A percentile compares a stretch with the other conserved stretches of the same genome.
These are phyloP conservation scores for Cryptosporidium ryanae DNA, from an alignment of 169 alveolate species.

Conservation along the genomic window DNA sequence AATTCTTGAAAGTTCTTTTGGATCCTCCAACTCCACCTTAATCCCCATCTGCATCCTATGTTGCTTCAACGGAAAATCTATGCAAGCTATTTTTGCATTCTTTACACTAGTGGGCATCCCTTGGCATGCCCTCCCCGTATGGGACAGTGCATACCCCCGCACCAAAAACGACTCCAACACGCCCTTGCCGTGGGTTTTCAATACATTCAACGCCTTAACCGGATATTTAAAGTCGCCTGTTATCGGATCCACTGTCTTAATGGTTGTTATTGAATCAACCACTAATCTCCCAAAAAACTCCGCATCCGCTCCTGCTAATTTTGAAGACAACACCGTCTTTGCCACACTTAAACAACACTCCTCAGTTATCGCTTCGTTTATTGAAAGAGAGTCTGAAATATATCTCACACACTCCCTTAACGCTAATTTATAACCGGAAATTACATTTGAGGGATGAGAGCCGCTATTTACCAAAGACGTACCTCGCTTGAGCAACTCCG, in stretches of 20 bases:
- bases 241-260: slow-evolving; percentile 82
- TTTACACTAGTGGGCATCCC: slow-evolving; percentile 94
- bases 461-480: slow-evolving; percentile 95
- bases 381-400: slow-evolving; percentile 91
- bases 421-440: slow-evolving; percentile 94
- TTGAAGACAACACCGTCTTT: slow-evolving; percentile 94
- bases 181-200: slow-evolving; percentile 96
- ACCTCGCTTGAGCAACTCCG: slow-evolving; percentile 97
- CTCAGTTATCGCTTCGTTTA: slow-evolving; percentile 86
- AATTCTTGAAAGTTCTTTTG: slow-evolving; percentile 95
- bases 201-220: slow-evolving; percentile 92
- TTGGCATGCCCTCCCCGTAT: slow-evolving; percentile 94
- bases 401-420: slow-evolving; percentile 94
- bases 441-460: slow-evolving; percentile 98
- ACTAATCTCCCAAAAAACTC: slow-evolving; percentile 94
- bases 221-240: slow-evolving; percentile 94
- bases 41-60: slow-evolving; percentile 96
- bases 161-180: slow-evolving; percentile 90
- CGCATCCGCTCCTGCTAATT: slow-evolving; percentile 93
- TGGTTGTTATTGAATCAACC: slow-evolving; percentile 93
- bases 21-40: slow-evolving; percentile 94
- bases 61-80: slow-evolving; percentile 96
- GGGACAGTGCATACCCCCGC: slow-evolving; percentile 92
- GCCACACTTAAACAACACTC: slow-evolving; percentile 93
- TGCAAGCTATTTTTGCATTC: slow-evolving; percentile 96